phyloP scores from a whole-genome alignment of 805 yeast genomes.

The Pichia phayaonensis region DNA sequence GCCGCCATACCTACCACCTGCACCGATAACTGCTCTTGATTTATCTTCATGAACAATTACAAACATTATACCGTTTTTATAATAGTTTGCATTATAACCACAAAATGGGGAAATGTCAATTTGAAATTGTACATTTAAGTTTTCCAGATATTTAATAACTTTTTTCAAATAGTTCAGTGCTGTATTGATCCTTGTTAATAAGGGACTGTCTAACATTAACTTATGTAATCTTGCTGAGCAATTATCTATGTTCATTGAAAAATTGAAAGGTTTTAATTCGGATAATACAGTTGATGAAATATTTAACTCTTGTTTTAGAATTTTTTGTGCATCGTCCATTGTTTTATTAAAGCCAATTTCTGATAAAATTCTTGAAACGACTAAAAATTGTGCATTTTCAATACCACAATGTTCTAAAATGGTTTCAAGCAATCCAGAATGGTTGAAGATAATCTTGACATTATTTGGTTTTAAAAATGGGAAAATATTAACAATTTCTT shows the following conservation, averaged over 20 bases:
- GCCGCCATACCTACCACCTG: conserved; percentile 90
- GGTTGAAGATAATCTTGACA: conserved; percentile 62
- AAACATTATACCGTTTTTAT: conserved; percentile 79
- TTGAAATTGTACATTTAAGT: conserved; percentile 43
- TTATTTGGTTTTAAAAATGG: conserved; percentile 59
- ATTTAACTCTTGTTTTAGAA: conserved; percentile 54
- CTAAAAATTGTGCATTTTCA: conserved; percentile 62
- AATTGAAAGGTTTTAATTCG: conserved; percentile 75
- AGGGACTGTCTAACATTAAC: conserved; percentile 68
- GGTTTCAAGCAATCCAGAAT: conserved; percentile 68
- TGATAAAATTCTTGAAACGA: conserved; percentile 65
- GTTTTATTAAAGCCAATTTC: conserved; percentile 66
- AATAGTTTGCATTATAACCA: conserved; percentile 75
- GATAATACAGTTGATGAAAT: conserved; percentile 76
- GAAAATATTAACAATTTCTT: conserved; percentile 57
- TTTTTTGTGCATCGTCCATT: conserved; percentile 45
- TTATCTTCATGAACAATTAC: conserved; percentile 69
- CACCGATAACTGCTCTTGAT: conserved; percentile 51
- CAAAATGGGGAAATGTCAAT: conserved; percentile 73
- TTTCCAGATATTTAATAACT: conserved; percentile 45
- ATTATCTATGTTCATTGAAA: conserved; percentile 57
- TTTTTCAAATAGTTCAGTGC: conserved; percentile 55
- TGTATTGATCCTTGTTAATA: conserved; percentile 50
- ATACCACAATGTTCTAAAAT: conserved; percentile 77
- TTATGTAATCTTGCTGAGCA: conserved; percentile 58